Percentiles rank a stretch among this genome's conserved stretches.
Evolutionary conservation across 164 flowering plant genomes (phyloP).

Genomic region (Dillenia turbinata): DNA sequence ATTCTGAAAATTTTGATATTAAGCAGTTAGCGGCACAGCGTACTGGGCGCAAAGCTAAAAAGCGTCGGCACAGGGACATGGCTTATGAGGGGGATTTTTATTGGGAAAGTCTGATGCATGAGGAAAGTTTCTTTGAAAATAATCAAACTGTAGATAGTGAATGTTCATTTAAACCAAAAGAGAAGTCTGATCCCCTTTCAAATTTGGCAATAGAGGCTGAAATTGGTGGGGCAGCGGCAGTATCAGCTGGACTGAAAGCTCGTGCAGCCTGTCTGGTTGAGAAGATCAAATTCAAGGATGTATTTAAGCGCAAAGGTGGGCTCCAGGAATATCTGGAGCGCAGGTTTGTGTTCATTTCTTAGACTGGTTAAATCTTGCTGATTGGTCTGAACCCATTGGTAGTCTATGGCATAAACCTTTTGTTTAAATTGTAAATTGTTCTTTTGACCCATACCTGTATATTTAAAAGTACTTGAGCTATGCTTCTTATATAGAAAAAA

Average conservation of each 20-base stretch:
- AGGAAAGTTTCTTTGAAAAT: constrained; percentile 35
- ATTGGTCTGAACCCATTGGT: no score
- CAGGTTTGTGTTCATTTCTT: constrained; percentile 56
- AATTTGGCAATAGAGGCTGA: constrained; percentile 40
- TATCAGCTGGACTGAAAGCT: constrained; percentile 88
- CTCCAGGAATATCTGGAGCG: constrained; percentile 85
- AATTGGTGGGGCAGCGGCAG: constrained; percentile 68
- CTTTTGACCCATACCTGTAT: no score
- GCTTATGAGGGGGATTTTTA: constrained; percentile 94
- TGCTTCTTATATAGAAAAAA: no score
- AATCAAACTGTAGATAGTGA: constrained; percentile 27
- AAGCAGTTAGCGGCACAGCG: constrained; percentile 40
- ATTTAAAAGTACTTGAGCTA: no score
- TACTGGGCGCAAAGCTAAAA: constrained; percentile 51
- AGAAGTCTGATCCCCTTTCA: constrained; percentile 32
- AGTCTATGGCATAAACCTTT: no score
- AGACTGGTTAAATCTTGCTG: neutral
- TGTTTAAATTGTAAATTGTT: no score
- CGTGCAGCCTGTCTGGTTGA: constrained; percentile 73
- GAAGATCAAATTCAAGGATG: constrained; percentile 84
- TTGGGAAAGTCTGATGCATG: constrained; percentile 71
- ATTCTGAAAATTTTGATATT: constrained; percentile 31
- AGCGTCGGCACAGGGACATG: constrained; percentile 82
- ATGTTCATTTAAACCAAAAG: constrained; percentile 29
- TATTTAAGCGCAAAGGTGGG: constrained; percentile 89